Evolutionary conservation across 1,284 basidiomycete species (phyloP).

Genomic region (Leccinum proximum): DNA sequence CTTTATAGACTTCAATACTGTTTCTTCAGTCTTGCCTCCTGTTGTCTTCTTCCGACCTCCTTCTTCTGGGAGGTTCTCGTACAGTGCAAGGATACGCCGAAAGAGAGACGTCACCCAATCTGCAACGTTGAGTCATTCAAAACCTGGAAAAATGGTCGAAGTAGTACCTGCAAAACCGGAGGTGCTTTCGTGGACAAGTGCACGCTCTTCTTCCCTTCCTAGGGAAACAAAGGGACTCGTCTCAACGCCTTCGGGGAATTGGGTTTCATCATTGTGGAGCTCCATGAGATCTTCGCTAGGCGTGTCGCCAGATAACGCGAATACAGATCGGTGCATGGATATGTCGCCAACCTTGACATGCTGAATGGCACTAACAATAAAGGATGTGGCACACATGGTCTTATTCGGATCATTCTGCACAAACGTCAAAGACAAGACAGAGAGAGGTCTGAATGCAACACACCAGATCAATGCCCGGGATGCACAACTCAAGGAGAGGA

Average conservation of each 20-base stretch:
- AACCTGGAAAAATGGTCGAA: slow-evolving; percentile 12
- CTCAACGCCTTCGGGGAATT: slow-evolving; percentile 55
- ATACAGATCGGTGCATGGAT: slow-evolving; percentile 54
- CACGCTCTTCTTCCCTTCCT: slow-evolving; percentile 69
- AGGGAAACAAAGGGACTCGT: slow-evolving; percentile 46
- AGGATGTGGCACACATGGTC: slow-evolving; percentile 80
- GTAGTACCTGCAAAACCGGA: slow-evolving; percentile 70
- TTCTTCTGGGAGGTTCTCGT: slow-evolving; percentile 94
- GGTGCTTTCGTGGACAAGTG: slow-evolving; percentile 75
- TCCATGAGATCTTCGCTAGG: slow-evolving; percentile 57
- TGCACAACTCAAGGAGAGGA: slow-evolving; percentile 85
- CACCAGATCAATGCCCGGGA: slow-evolving; percentile 90
- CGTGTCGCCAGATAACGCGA: slow-evolving; percentile 48
- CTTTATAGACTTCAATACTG: slow-evolving; percentile 80
- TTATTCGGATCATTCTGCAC: slow-evolving; percentile 89
- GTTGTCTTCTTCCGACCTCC: slow-evolving; percentile 79
- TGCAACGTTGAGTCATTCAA: slow-evolving; percentile 23
- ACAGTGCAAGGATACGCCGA: slow-evolving; percentile 82
- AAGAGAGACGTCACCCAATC: slow-evolving; percentile 93
- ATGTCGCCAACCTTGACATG: slow-evolving; percentile 85
- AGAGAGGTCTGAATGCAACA: slow-evolving; percentile 21
- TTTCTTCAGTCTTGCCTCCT: slow-evolving; percentile 87
- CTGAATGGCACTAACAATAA: slow-evolving; percentile 77
- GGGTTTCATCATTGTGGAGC: slow-evolving; percentile 40
- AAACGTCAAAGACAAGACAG: slow-evolving; percentile 7